Percentiles rank a stretch among this genome's conserved stretches.
Evolutionary conservation across 371 early-diverging fungal species (phyloP).

Genomic region (Amoeboaphelidium protococcarum): DNA sequence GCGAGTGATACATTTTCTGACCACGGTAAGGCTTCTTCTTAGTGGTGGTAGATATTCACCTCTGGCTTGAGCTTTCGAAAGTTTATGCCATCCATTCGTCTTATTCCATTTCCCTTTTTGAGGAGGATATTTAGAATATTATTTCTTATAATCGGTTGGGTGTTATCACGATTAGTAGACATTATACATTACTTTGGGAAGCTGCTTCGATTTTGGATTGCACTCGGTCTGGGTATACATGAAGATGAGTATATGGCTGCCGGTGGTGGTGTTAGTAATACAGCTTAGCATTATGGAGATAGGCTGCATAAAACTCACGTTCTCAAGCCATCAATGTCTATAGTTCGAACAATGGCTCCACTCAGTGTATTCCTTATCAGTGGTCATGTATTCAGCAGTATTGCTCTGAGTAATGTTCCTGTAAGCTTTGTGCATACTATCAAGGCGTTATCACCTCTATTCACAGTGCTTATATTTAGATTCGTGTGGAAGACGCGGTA

Average conservation of each 20-base stretch:
- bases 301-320: not conserved
- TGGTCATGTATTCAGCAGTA: conserved; percentile 50
- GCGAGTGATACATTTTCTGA: no score
- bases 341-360: conserved; percentile 29
- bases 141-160: no score
- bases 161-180: no score
- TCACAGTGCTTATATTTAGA: conserved; percentile 49
- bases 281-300: not conserved
- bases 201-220: not conserved
- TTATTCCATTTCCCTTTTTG: no score
- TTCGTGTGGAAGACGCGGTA: conserved; percentile 32
- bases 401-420: conserved; percentile 44
- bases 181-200: no score
- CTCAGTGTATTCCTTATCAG: conserved; percentile 43
- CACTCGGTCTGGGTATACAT: not conserved
- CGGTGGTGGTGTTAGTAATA: no score
- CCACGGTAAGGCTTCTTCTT: no score
- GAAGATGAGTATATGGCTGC: no score
- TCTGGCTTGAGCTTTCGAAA: no score
- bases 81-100: no score
- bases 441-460: conserved; percentile 66
- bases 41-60: no score
- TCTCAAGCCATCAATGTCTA: not conserved
- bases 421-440: conserved; percentile 67
- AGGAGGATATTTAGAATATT: no score